Evolutionary conservation across 345 rosid species (phyloP), one percentile per base, ranked within the genome.

Genomic region (Pelargonium nanum): DNA sequence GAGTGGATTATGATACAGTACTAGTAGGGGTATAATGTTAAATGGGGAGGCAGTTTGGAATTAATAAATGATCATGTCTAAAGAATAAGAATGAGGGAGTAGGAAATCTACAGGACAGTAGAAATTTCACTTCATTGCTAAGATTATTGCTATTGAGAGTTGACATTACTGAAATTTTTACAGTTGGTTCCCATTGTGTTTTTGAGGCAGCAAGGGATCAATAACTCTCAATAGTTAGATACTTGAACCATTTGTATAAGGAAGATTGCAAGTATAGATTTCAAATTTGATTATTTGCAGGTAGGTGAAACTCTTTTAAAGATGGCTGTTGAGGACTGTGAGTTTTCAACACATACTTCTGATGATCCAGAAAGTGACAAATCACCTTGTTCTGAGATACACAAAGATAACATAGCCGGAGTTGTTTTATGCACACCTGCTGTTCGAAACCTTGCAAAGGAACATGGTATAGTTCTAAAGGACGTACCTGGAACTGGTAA

Each of bases 241-340:
- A 21, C n/a, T 44, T 45, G 45, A 51, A 4, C 21, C 26, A 60
- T 28, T 30, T 25, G 6, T 51, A 26, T 16, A 61, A 61, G 25
- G 21, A 59, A 56, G 30, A 53, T 1, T 34, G 12, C 45, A 9
- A 28, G 4, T 34, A 34, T 34, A 34, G 68, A 48, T 69, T 60
- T 40, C 26, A 19, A 64, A 22, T 71, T 50, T 59, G 63, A 52
- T 52, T 54, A 69, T 30, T 63, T 67, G 60, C 74, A 91, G 98
- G 98, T 92, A 25, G 98, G 98, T 58, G 98, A 92, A 72, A 83
- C 92, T 68, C 86, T 91, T 59, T 73, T 92, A 51, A 85, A 80
- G 81, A 70, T 92, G 70, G 72, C 57, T 0, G 85, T 84, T 25
- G 82, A 83, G 63, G 88, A 74, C 22, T 56, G 74, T 15, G 74